Base-by-base conservation (phyloP, 371 early-diverging fungal species). In the Lichtheimia ornata region DNA sequence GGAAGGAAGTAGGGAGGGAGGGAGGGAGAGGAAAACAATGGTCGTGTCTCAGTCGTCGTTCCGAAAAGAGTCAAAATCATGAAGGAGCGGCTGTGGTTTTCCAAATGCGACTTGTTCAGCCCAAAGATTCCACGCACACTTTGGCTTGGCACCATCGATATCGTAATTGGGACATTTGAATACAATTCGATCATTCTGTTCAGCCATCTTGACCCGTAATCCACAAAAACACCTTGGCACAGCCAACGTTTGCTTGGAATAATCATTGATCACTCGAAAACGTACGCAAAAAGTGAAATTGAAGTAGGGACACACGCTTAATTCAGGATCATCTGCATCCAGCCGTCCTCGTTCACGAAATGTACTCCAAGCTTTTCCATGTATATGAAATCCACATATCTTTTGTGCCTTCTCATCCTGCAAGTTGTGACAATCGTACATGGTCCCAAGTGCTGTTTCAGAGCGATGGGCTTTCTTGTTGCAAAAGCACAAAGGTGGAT, bases 311-410 rank as follows among this genome's bases (percentile, higher is more conserved):
- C 83, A 83, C 1, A 66, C 60, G 5, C 42, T 61, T 2, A 83
- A 63, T 45, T 81, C 81, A 0, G 58, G 43, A 61, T 76, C 69
- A 9, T 74, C 44, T 1, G 54, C 20, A 24, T 69, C 54, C 42
- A 30, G 6, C 3, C 14, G n/a, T 47, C 47, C 43, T 7, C 45
- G 53, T 0, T 60, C 17, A 14, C 69, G 64, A 35, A 77, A 58
- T 43, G 57, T 27, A 13, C 66, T 60, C 79, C 81, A 80, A 0
- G 69, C 66, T 20, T 43, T 53, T 40, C 73, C 62, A 56, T 82
- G 83, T 7, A 80, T 58, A 64, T 82, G 83, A 24, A 81, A 82
- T 1, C 81, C 83, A 22, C 83, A 82, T 18, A 78, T 63, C 9
- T 42, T 28, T 28, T 44, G 50, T 6, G 13, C 9, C 6, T 27